These are phyloP conservation scores for Sporodiniella umbellata DNA, from an alignment of 371 early-diverging fungal species.

Conservation along the genomic window DNA sequence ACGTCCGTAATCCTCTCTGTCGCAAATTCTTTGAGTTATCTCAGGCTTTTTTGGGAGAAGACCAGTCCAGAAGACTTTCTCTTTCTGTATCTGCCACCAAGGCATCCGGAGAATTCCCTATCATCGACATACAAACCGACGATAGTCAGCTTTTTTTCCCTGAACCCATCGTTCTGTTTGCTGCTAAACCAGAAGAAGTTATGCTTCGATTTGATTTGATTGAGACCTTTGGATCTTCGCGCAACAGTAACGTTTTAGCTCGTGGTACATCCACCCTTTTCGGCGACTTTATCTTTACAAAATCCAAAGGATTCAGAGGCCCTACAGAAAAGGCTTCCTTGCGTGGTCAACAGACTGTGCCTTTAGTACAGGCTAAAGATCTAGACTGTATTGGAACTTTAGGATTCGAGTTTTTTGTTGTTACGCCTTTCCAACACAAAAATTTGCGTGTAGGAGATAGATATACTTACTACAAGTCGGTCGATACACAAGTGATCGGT, in stretches of 20 bases:
- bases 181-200: constrained; percentile 52
- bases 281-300: constrained; percentile 44
- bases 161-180: constrained; percentile 62
- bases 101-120: constrained; percentile 59
- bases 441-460: constrained; percentile 56
- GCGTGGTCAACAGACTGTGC: constrained; percentile 53
- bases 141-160: constrained; percentile 28
- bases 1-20: constrained; percentile 48
- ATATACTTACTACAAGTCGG: constrained; percentile 63
- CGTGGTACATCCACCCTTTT: constrained; percentile 58
- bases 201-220: constrained; percentile 63
- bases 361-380: constrained; percentile 50
- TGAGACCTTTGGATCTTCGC: constrained; percentile 56
- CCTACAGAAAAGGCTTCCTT: constrained; percentile 36
- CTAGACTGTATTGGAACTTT: constrained; percentile 62
- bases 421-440: constrained; percentile 64
- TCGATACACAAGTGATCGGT: constrained; percentile 80
- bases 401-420: constrained; percentile 61
- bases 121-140: constrained; percentile 58
- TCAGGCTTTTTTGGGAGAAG: constrained; percentile 22
- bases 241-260: constrained; percentile 44
- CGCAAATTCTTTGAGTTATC: constrained; percentile 21
- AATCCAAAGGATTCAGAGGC: constrained; percentile 37
- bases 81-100: constrained; percentile 60
- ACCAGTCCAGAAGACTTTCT: constrained; percentile 46